Base-by-base conservation (phyloP, 2,329 filamentous ascomycete genomes). In the Pseudohalonectria lignicola region DNA sequence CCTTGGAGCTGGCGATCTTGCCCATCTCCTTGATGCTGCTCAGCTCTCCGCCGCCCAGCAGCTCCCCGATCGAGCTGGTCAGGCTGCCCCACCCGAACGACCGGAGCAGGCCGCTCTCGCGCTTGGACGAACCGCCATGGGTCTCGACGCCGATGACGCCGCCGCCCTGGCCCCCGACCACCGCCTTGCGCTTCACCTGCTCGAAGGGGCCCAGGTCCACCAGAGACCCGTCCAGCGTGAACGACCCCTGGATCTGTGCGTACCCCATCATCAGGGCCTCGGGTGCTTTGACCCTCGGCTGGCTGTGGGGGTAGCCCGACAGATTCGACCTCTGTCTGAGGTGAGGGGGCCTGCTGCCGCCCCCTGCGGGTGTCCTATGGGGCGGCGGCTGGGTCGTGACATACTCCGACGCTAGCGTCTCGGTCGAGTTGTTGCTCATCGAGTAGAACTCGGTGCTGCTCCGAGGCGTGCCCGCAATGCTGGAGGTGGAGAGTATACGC, bases 231-330 rank as follows among this genome's bases (percentile, higher is more conserved):
- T 98, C 92, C 6, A 98, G 63, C 0, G 79, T 86, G 49, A 98
- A 98, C 0, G 85, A 88, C 4, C 92, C 92, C 57, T 86, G 84
- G 3, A 96, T 76, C 50, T 98, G 92, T 3, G 86, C 90, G 59
- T 94, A 98, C 1, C 88, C 92, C 92, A 98, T 98, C 78, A 98
- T 93, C 39, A 98, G 63, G 1, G 82, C 80, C 55, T 96, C 88
- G 1, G 85, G 78, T 29, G 67, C 56, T 49, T 62, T 67, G 25
- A 64, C 54, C 37, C 63, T 62, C 23, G 12, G 8, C 23, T 26
- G 7, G 23, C 12, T 7, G 46, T 63, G 60, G 37, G 57, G 59
- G 19, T 26, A 29, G 9, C 29, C 36, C 40, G 57, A 53, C 39
- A 66, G 49, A 34, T 56, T 60, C 16, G 70, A 67, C 43, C 59